These are phyloP conservation scores for Tylopilus plumbeoviolaceoides DNA, from an alignment of 768 basidiomycete species.

Conservation along the genomic window DNA sequence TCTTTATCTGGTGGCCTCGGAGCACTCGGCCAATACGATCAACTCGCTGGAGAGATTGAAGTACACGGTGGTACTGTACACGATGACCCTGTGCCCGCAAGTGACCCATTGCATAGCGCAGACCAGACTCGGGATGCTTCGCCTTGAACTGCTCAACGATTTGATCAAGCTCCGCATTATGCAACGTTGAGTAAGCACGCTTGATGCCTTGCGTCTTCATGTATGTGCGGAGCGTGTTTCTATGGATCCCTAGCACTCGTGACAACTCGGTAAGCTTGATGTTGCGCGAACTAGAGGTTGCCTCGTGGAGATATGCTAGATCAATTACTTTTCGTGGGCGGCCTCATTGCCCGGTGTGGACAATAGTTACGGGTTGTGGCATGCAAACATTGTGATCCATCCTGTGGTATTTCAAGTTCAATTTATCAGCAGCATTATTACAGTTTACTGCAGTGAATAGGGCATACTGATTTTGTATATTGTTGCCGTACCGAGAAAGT, in stretches of 20 bases:
- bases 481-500: too few species aligned
- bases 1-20: neutral
- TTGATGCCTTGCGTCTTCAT: neutral
- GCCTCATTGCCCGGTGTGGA: too few species aligned
- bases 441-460: too few species aligned
- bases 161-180: neutral
- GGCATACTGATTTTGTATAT: too few species aligned
- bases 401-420: too few species aligned
- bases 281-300: too few species aligned
- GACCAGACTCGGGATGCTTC: neutral
- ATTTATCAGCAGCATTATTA: too few species aligned
- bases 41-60: neutral
- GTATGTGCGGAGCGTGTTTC: neutral
- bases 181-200: neutral
- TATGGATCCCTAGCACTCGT: neutral
- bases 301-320: too few species aligned
- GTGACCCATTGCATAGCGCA: neutral
- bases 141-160: neutral
- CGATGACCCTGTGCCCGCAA: neutral
- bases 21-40: neutral
- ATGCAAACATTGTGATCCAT: too few species aligned
- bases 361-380: too few species aligned
- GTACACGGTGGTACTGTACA: neutral
- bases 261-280: too few species aligned
- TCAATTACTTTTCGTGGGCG: too few species aligned